A percentile compares a stretch with the other conserved stretches of the same genome.
Conservation (phyloP, 371 early-diverging fungal genomes). For the Chytridiales sp. region DNA sequence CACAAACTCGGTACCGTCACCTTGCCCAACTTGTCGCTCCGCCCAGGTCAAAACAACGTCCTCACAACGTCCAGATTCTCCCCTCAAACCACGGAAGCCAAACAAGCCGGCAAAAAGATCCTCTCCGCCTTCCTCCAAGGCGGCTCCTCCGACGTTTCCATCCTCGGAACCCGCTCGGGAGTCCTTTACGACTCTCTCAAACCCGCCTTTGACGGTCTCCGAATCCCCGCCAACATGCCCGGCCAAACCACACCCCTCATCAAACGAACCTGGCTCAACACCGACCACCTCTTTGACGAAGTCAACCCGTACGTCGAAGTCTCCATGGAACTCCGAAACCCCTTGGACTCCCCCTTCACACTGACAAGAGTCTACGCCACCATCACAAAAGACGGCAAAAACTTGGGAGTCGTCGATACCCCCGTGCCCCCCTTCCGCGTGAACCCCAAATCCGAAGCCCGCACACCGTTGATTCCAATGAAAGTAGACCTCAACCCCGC, state of each 20-base stretch:
- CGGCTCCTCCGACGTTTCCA: neutral
- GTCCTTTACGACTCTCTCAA: conserved; percentile 16
- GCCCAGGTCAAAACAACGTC: conserved; percentile 7
- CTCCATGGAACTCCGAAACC: conserved; percentile 18
- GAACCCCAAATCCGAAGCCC: no score
- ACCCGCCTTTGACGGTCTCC: conserved; percentile 13
- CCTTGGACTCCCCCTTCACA: conserved; percentile 11
- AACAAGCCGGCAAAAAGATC: neutral
- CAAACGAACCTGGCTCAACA: neutral
- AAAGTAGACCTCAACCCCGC: no score
- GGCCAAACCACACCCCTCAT: conserved; percentile 3
- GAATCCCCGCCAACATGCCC: conserved; percentile 17
- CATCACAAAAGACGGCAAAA: no score
- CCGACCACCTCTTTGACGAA: conserved; percentile 4
- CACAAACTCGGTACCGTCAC: conserved; percentile 13
- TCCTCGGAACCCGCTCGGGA: conserved; percentile 13
- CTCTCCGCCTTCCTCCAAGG: conserved; percentile 15
- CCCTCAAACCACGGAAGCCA: neutral
- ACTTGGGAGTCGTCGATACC: no score
- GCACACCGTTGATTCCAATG: no score
- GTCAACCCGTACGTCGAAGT: no score
- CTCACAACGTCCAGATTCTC: neutral
- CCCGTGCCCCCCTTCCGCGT: no score
- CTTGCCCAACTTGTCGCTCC: conserved; percentile 12
- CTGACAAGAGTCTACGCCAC: no score